Percentiles rank a stretch among this genome's conserved stretches.
Conservation (phyloP, 352 stramenopile species). For the Phytophthora aleatoria region DNA sequence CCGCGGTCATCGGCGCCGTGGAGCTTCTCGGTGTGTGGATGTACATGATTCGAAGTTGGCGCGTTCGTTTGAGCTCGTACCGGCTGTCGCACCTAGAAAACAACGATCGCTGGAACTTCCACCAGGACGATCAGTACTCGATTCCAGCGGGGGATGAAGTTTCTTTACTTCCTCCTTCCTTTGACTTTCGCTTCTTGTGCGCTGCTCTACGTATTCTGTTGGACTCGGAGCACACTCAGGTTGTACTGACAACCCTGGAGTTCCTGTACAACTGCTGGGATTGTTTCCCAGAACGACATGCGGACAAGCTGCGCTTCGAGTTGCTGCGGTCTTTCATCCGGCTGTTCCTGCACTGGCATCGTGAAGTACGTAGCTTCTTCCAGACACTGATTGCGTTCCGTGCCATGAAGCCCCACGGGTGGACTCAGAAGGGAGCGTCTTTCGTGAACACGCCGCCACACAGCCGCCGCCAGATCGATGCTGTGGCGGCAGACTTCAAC, state of each 20-base stretch:
- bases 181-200: conserved; percentile 89
- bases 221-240: conserved; percentile 85
- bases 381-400: conserved; percentile 87
- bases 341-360: conserved; percentile 88
- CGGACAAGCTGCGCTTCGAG: conserved; percentile 86
- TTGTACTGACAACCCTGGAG: conserved; percentile 86
- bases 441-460: conserved; percentile 90
- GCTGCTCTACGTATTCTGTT: conserved; percentile 81
- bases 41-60: conserved; percentile 93
- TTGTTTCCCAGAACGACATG: conserved; percentile 87
- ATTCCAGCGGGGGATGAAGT: conserved; percentile 88
- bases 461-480: conserved; percentile 86
- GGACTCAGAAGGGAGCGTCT: conserved; percentile 83
- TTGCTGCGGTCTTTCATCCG: conserved; percentile 79
- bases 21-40: conserved; percentile 90
- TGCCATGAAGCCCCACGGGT: conserved; percentile 86
- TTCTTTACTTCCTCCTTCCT: conserved; percentile 82
- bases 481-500: conserved; percentile 87
- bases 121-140: conserved; percentile 90
- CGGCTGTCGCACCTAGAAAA: conserved; percentile 88
- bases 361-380: conserved; percentile 88
- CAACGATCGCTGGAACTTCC: conserved; percentile 91
- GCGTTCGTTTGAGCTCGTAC: conserved; percentile 85
- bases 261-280: conserved; percentile 92
- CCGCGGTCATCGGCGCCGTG: conserved; percentile 84